Evolutionary conservation across 768 basidiomycete genomes (phyloP).

Genomic region (Russula vinacea): DNA sequence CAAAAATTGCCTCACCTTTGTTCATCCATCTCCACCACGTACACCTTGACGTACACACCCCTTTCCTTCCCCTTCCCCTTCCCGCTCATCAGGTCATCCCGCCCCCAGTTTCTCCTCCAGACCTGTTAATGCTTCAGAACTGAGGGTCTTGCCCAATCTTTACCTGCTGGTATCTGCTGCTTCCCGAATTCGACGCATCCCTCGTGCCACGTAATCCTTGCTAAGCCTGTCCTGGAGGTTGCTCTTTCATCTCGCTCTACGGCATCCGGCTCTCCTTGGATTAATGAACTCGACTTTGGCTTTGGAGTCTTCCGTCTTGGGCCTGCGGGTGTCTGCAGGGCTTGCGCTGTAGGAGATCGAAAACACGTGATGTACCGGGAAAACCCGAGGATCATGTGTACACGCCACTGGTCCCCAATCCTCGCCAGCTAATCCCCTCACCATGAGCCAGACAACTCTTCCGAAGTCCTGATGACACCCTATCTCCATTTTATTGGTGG

Average conservation of each 20-base stretch:
- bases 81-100: background rate
- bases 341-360: too few species aligned
- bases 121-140: background rate
- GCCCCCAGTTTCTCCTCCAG: background rate
- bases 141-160: background rate
- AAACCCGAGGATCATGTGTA: too few species aligned
- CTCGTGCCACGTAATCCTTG: slow-evolving; percentile 35
- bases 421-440: background rate
- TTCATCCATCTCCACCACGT: too few species aligned
- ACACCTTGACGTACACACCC: background rate
- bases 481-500: slow-evolving; percentile 67
- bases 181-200: background rate
- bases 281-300: too few species aligned
- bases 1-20: slow-evolving; percentile 24
- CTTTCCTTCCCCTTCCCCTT: background rate
- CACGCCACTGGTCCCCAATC: too few species aligned
- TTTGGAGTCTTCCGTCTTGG: too few species aligned
- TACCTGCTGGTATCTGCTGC: background rate
- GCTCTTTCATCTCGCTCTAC: background rate
- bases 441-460: slow-evolving; percentile 8
- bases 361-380: too few species aligned
- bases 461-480: slow-evolving; percentile 52
- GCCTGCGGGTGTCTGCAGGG: too few species aligned
- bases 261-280: too few species aligned
- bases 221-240: slow-evolving; percentile 37